Percentiles rank a stretch among this genome's conserved stretches.
phyloP scores from a whole-genome alignment of 352 stramenopile genomes.

The Globisporangium perplexum region DNA sequence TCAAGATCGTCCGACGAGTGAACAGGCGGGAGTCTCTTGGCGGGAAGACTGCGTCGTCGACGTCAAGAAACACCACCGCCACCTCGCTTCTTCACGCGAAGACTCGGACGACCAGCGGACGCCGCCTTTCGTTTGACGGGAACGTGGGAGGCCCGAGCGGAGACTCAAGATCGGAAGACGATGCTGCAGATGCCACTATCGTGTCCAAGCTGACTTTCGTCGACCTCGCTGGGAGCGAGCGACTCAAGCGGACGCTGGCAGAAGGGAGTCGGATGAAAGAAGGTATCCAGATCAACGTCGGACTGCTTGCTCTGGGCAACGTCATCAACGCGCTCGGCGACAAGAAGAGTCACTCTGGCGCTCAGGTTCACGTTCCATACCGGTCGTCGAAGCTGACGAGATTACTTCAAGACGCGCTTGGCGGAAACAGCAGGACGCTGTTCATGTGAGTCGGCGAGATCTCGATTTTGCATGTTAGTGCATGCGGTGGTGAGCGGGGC shows the following conservation, averaged over 20 bases:
- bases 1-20: conserved; percentile 72
- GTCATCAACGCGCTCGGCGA: conserved; percentile 86
- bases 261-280: conserved; percentile 87
- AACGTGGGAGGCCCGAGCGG: conserved; percentile 4
- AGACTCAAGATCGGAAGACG: conserved; percentile 9
- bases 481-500: not conserved
- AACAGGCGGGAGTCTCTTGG: conserved; percentile 20
- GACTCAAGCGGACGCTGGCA: conserved; percentile 81
- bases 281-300: conserved; percentile 87
- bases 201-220: conserved; percentile 87
- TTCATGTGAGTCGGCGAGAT: conserved; percentile 61
- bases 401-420: conserved; percentile 78
- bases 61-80: conserved; percentile 5
- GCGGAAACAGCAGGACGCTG: conserved; percentile 83
- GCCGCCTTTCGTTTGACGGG: conserved; percentile 10
- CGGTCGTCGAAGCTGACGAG: conserved; percentile 78
- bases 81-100: conserved; percentile 8
- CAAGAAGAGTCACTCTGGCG: conserved; percentile 38
- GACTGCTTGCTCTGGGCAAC: conserved; percentile 77
- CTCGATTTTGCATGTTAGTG: not conserved
- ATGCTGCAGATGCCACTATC: conserved; percentile 30
- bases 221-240: conserved; percentile 80
- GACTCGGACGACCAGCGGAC: conserved; percentile 12
- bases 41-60: conserved; percentile 3
- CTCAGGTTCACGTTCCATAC: conserved; percentile 70